These are phyloP conservation scores for Beauveria varroae DNA, from an alignment of 2,329 filamentous ascomycete genomes.

Conservation along the genomic window DNA sequence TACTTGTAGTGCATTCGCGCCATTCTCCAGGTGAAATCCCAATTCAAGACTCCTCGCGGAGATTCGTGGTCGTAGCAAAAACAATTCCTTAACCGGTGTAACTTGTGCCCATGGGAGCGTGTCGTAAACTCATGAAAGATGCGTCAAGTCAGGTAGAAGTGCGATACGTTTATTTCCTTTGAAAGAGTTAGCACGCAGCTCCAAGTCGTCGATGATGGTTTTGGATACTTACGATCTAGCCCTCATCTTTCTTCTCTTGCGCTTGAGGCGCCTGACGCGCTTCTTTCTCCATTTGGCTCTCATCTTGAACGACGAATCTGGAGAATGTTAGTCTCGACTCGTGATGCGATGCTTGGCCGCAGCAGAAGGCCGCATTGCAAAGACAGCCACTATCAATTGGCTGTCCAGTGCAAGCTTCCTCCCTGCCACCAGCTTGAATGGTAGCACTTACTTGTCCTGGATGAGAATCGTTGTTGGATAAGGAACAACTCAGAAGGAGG, in stretches of 20 bases:
- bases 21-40: constrained; percentile 1
- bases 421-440: neutral
- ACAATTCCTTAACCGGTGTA: constrained; percentile 10
- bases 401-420: constrained; percentile 2
- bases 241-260: constrained; percentile 99
- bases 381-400: neutral
- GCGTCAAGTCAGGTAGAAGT: constrained; percentile 47
- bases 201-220: neutral
- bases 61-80: constrained; percentile 4
- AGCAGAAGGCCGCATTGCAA: neutral
- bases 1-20: constrained; percentile 4
- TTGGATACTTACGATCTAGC: constrained; percentile 76
- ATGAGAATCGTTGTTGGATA: constrained; percentile 40
- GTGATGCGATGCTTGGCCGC: neutral
- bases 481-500: constrained; percentile 27
- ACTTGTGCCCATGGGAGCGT: constrained; percentile 19
- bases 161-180: constrained; percentile 62
- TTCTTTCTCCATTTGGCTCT: constrained; percentile 99
- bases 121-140: constrained; percentile 34
- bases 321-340: constrained; percentile 16
- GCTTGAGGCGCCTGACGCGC: constrained; percentile 97
- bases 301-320: constrained; percentile 49
- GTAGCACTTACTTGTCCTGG: constrained; percentile 31
- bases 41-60: constrained; percentile 2
- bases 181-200: constrained; percentile 25